A percentile compares a stretch with the other conserved stretches of the same genome.
Conservation (phyloP, 2,329 filamentous ascomycete genomes). For the Cytospora paraplurivora region DNA sequence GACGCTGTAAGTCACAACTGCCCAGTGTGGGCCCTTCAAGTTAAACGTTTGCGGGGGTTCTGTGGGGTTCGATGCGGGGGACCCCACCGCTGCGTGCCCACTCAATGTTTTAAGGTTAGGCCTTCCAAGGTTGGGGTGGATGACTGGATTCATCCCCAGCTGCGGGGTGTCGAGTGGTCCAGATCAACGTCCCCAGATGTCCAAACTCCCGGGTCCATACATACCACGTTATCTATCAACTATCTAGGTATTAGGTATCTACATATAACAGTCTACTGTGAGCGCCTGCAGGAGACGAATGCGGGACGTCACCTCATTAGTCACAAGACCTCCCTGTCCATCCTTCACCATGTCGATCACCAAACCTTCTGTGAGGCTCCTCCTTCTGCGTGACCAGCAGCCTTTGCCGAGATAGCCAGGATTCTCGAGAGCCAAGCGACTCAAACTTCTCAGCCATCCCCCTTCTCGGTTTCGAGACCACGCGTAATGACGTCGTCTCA, state of each 20-base stretch:
- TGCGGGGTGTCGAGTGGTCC: neutral
- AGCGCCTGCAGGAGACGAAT: neutral
- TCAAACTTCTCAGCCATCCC: conserved; percentile 13
- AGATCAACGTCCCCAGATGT: neutral
- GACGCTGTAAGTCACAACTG: too few relatives aligned
- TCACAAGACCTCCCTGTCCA: neutral
- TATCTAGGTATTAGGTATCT: neutral
- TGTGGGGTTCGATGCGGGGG: too few relatives aligned
- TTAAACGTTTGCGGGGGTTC: too few relatives aligned
- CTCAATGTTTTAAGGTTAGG: too few relatives aligned
- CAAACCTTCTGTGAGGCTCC: neutral
- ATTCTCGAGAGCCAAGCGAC: conserved; percentile 9
- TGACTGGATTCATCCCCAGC: too few relatives aligned
- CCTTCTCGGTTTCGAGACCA: conserved; percentile 4
- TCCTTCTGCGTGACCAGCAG: neutral
- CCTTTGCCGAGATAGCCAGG: conserved; percentile 14
- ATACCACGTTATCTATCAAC: neutral
- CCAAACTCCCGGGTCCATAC: neutral
- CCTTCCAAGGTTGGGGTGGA: too few relatives aligned
- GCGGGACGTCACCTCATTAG: neutral
- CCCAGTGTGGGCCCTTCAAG: too few relatives aligned
- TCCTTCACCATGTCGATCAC: conserved; percentile 15
- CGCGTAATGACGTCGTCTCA: conserved; percentile 24
- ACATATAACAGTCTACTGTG: neutral
- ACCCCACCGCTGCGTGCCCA: too few relatives aligned